A percentile compares a stretch with the other conserved stretches of the same genome.
These are phyloP conservation scores for Capronia americana DNA, from an alignment of 2,329 filamentous ascomycete species.

Conservation along the genomic window DNA sequence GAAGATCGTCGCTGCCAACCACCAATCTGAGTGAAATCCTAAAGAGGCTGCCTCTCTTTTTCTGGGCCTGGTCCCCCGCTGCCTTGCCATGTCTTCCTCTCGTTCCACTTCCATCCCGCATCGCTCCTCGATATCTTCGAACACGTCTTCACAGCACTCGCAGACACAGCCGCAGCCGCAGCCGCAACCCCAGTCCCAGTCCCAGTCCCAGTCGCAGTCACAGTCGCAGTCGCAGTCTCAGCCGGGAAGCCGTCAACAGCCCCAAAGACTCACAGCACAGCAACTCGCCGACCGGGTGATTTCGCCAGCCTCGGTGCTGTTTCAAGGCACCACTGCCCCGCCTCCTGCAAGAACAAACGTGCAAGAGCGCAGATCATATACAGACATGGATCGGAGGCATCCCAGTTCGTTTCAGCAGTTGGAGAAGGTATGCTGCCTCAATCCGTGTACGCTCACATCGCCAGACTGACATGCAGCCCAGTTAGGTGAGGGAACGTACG, in stretches of 20 bases:
- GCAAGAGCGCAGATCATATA: conserved; percentile 28
- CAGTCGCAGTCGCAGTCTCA: conserved; percentile 18
- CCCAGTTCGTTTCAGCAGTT: conserved; percentile 99
- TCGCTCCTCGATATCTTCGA: conserved; percentile 35
- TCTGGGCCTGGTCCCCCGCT: conserved; percentile 22
- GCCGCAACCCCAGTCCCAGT: conserved; percentile 19
- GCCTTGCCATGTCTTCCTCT: conserved; percentile 37
- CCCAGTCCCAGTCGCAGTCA: conserved; percentile 14
- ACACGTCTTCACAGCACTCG: conserved; percentile 32
- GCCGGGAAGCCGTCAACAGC: conserved; percentile 24
- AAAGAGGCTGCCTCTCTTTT: conserved; percentile 17
- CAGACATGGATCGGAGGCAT: conserved; percentile 84
- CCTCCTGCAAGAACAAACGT: conserved; percentile 26
- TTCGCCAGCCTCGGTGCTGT: conserved; percentile 40
- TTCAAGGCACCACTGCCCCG: conserved; percentile 32
- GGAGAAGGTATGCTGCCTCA: conserved; percentile 70
- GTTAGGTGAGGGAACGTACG: conserved; percentile 98
- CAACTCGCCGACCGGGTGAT: conserved; percentile 39
- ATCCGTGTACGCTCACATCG: not conserved
- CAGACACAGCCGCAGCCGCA: conserved; percentile 15
- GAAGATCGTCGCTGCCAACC: conserved; percentile 22
- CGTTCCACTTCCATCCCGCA: conserved; percentile 36
- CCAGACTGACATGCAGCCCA: conserved; percentile 44
- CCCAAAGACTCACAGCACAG: conserved; percentile 31
- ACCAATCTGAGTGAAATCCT: conserved; percentile 18